Evolutionary conservation across 2,329 filamentous ascomycete genomes (phyloP).

Genomic region (Didymella pinodella): DNA sequence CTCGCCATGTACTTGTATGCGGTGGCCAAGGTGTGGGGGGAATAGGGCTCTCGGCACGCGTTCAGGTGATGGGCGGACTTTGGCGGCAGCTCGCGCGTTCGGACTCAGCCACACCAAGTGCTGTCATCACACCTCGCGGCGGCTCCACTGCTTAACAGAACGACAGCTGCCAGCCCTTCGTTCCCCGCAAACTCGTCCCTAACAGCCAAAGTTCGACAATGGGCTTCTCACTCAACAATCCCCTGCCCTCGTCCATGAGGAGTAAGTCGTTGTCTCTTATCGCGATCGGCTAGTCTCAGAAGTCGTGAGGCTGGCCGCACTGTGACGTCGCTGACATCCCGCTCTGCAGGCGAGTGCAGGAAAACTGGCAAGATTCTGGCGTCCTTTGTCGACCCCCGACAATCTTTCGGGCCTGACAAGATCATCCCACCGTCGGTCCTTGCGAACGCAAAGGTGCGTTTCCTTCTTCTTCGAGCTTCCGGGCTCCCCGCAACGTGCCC

Average conservation of each 20-base stretch:
- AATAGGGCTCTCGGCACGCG: conserved; percentile 20
- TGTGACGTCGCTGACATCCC: conserved; percentile 48
- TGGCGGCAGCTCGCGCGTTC: conserved; percentile 13
- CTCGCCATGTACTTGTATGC: neutral
- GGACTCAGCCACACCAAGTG: conserved; percentile 20
- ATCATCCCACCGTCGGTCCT: conserved; percentile 92
- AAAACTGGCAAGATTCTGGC: conserved; percentile 96
- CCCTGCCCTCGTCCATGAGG: conserved; percentile 61
- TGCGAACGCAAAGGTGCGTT: conserved; percentile 82
- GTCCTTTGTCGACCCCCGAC: conserved; percentile 91
- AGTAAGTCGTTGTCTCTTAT: conserved; percentile 52
- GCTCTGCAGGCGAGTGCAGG: conserved; percentile 83
- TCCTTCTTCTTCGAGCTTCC: conserved; percentile 11
- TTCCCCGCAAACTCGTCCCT: conserved; percentile 10
- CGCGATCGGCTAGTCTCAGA: conserved; percentile 9
- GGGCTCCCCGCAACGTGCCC: conserved; percentile 13
- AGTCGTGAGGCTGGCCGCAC: conserved; percentile 2
- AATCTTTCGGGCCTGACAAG: conserved; percentile 95
- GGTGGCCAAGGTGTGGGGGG: conserved; percentile 5
- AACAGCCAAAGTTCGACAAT: conserved; percentile 38
- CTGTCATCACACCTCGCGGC: conserved; percentile 17
- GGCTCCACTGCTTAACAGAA: conserved; percentile 10
- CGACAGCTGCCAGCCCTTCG: neutral
- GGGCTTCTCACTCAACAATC: conserved; percentile 62
- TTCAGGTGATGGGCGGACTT: conserved; percentile 15